Conservation (phyloP, 1,139 yeast species). For the Candida tropicalis region DNA sequence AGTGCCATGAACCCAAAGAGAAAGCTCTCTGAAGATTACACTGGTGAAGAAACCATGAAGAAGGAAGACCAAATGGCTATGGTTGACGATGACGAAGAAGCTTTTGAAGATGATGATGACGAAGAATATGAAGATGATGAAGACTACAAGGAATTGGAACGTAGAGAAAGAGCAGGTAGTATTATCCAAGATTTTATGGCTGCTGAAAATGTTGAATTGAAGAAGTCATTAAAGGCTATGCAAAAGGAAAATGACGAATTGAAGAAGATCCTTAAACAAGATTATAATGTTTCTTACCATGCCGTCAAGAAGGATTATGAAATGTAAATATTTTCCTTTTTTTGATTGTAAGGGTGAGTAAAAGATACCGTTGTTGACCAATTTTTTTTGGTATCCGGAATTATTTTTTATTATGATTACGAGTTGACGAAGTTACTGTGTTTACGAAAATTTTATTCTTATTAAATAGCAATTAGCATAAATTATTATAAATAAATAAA, state of each 20-base stretch:
- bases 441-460: no score
- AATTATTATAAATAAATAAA: no score
- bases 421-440: no score
- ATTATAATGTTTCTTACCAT: conserved; percentile 15
- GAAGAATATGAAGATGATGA: conserved; percentile 8
- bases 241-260: conserved; percentile 16
- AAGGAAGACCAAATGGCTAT: conserved; percentile 13
- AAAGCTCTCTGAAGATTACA: conserved; percentile 14
- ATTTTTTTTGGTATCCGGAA: no score
- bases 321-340: no score
- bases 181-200: conserved; percentile 17
- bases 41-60: conserved; percentile 14
- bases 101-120: conserved; percentile 5
- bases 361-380: not conserved
- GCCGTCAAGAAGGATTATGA: not conserved
- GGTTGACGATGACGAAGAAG: conserved; percentile 10
- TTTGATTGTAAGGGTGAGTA: not conserved
- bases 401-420: no score
- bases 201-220: conserved; percentile 16
- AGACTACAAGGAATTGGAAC: conserved; percentile 11
- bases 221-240: conserved; percentile 13
- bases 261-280: conserved; percentile 16
- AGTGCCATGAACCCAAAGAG: conserved; percentile 17
- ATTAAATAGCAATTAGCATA: no score
- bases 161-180: conserved; percentile 15